Evolutionary conservation across 257 asterid species (phyloP).

Genomic region (Solanum clarkiae): DNA sequence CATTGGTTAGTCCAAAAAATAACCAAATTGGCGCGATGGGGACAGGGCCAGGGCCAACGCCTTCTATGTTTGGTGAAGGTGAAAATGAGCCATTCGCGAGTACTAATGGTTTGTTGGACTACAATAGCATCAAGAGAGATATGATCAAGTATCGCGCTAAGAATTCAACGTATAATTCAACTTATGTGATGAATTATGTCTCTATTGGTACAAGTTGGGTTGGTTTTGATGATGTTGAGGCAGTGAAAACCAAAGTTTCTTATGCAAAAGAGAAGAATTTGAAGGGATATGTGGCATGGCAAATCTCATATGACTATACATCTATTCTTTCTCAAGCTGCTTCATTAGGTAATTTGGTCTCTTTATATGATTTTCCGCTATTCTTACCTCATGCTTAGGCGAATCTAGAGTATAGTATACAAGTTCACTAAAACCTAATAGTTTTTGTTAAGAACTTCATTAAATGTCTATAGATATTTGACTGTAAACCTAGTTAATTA

Average conservation of each 20-base stretch:
- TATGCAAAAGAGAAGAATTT: slow-evolving; percentile 7
- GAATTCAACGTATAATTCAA: background rate
- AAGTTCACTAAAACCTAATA: too few relatives aligned
- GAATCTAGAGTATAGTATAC: background rate
- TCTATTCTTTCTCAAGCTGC: slow-evolving; percentile 10
- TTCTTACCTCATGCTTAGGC: background rate
- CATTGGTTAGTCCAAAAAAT: background rate
- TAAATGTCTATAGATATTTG: too few relatives aligned
- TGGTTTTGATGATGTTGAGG: slow-evolving; percentile 14
- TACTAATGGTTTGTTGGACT: background rate
- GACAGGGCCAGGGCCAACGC: background rate
- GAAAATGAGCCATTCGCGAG: background rate
- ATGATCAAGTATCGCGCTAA: slow-evolving; percentile 1
- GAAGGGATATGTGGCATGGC: background rate
- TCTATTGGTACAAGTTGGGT: slow-evolving; percentile 7
- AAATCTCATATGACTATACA: slow-evolving; percentile 1
- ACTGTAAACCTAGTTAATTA: too few relatives aligned
- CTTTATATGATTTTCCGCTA: background rate
- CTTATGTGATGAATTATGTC: slow-evolving; percentile 8
- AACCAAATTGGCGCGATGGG: background rate
- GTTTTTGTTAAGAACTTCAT: too few relatives aligned
- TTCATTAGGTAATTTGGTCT: background rate
- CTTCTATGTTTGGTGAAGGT: background rate
- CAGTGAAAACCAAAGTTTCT: slow-evolving; percentile 6
- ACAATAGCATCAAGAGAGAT: background rate